A percentile compares a stretch with the other conserved stretches of the same genome.
These are phyloP conservation scores for Plantago elongata DNA, from an alignment of 257 asterid species.

Conservation along the genomic window DNA sequence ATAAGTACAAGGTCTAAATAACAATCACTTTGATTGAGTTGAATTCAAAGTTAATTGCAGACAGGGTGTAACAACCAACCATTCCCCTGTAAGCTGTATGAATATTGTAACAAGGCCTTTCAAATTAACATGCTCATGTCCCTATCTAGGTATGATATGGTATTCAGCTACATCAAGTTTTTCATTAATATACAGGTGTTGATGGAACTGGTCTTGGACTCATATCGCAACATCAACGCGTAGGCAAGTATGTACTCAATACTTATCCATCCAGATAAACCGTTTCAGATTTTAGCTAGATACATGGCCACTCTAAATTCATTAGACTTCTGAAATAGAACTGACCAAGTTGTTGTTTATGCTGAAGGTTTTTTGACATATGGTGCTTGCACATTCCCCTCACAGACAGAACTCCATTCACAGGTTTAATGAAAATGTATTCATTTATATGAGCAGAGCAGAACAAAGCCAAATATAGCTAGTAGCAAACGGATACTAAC, in stretches of 20 bases:
- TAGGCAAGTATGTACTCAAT: conserved; percentile 46
- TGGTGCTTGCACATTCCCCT: conserved; percentile 92
- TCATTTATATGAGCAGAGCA: background rate
- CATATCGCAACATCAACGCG: conserved; percentile 46
- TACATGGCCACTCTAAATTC: too few species aligned
- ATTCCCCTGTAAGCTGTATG: too few species aligned
- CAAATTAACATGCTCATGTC: too few species aligned
- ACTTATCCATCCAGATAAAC: too few species aligned
- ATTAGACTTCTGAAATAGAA: background rate
- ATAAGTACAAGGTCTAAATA: too few species aligned
- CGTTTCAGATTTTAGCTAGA: too few species aligned
- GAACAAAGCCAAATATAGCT: too few species aligned
- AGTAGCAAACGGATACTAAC: too few species aligned
- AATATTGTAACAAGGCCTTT: too few species aligned
- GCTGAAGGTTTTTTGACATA: conserved; percentile 61
- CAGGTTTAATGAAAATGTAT: conserved; percentile 33
- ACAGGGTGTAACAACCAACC: too few species aligned
- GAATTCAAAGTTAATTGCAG: too few species aligned
- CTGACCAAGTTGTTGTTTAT: conserved; percentile 5
- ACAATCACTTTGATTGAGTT: too few species aligned
- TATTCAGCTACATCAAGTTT: background rate
- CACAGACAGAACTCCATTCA: conserved; percentile 56
- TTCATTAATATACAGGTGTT: conserved; percentile 34
- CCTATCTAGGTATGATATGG: background rate
- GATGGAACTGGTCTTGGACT: conserved; percentile 79